A percentile compares a stretch with the other conserved stretches of the same genome.
Conservation (phyloP, 2,329 filamentous ascomycete genomes). For the Akanthomyces muscarius region DNA sequence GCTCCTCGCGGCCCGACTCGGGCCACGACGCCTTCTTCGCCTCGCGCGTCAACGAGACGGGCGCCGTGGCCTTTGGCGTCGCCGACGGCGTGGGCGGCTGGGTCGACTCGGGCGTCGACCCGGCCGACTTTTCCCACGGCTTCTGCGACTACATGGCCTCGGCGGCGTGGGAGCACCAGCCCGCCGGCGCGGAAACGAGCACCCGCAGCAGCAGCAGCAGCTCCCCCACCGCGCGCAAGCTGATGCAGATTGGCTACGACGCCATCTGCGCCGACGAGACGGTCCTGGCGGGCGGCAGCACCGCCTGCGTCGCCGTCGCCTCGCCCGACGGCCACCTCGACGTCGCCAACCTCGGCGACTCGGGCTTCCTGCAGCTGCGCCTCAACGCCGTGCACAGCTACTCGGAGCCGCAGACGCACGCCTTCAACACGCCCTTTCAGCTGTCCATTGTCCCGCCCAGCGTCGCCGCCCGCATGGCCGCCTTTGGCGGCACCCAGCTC, state of each 20-base stretch:
- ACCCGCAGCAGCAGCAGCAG: not conserved
- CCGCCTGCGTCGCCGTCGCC: constrained; percentile 81
- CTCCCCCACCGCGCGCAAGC: constrained; percentile 56
- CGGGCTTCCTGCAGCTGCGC: constrained; percentile 83
- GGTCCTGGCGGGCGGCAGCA: constrained; percentile 82
- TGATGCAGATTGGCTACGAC: constrained; percentile 84
- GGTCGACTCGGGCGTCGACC: constrained; percentile 88
- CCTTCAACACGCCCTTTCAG: constrained; percentile 96
- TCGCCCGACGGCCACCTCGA: constrained; percentile 70
- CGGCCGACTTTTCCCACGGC: constrained; percentile 90
- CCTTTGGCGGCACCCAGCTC: constrained; percentile 78
- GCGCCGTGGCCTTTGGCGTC: constrained; percentile 77
- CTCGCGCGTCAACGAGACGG: constrained; percentile 67
- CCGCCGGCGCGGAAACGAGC: not conserved
- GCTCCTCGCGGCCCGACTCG: constrained; percentile 60
- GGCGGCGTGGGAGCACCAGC: constrained; percentile 57
- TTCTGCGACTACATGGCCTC: constrained; percentile 91
- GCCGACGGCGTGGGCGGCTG: constrained; percentile 96
- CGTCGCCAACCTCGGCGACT: constrained; percentile 92
- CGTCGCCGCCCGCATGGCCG: constrained; percentile 72
- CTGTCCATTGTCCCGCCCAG: constrained; percentile 80
- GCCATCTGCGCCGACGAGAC: constrained; percentile 68
- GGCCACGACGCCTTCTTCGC: constrained; percentile 98
- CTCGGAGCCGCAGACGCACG: constrained; percentile 86
- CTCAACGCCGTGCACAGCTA: constrained; percentile 80